Evolutionary conservation across 2,329 filamentous ascomycete species (phyloP), one percentile per base, ranked within the genome.

Genomic region (Pyrenochaeta sp.): DNA sequence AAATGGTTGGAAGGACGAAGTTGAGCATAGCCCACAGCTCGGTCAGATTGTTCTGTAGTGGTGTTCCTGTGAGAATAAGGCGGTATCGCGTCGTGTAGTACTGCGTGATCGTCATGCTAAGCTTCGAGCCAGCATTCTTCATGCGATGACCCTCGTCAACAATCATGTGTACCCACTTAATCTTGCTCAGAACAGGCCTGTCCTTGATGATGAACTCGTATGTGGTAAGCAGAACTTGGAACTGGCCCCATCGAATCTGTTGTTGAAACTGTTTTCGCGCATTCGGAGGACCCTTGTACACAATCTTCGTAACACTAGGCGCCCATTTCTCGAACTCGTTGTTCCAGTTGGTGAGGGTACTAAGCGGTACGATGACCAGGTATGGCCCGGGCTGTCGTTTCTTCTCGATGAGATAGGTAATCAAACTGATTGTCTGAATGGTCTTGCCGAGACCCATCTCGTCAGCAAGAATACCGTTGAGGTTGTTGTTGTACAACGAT

Each of bases 201-300:
- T 99, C 95, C 82, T 98, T 99, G 86, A 99, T 99, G 80, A 99
- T 96, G 81, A 98, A 99, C 78, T 99, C 95, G 81, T 99, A 99
- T 0, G 95, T 99, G 1, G 95, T 99, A 57, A 99, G 85, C 10
- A 99, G 83, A 48, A 99, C 95, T 78, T 99, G 95, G 85, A 99
- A 99, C 55, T 91, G 88, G 47, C 94, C 93, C 79, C 92, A 94
- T 50, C 95, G 92, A 68, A 99, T 96, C 78, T 93, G 92, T 66
- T 97, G 90, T 75, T 97, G 93, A 56, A 96, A 93, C 69, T 90
- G 86, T 78, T 97, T 98, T 72, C 95, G 90, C 50, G 89, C 84
- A 61, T 90, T 91, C 0, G 95, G 95, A 2, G 95, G 93, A 22
- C 95, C 95, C 81, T 99, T 99, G 86, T 99, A 99, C 36, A 98